phyloP scores from a whole-genome alignment of 2,329 filamentous ascomycete genomes.

The Sporothrix inflata region DNA sequence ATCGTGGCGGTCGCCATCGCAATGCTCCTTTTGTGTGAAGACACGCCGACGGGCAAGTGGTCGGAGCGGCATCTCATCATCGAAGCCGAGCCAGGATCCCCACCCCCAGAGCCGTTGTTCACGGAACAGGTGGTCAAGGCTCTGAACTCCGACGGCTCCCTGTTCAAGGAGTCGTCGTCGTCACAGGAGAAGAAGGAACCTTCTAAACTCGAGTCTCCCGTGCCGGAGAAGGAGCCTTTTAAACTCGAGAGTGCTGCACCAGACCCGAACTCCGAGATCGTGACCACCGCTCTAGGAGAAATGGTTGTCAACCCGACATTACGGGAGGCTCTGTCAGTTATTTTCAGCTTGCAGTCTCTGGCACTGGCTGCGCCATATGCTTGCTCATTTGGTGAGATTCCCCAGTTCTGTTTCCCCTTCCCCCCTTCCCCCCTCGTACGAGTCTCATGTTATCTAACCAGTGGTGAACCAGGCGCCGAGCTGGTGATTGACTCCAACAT shows the following conservation, averaged over 20 bases:
- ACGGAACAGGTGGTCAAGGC: slow-evolving; percentile 44
- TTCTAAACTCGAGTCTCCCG: not conserved
- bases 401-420: not conserved
- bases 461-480: slow-evolving; percentile 56
- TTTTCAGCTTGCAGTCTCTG: not conserved
- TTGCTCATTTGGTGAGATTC: not conserved
- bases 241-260: too few species aligned
- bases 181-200: not conserved
- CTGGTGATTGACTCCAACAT: slow-evolving; percentile 65
- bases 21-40: slow-evolving; percentile 41
- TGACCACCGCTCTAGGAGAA: not conserved
- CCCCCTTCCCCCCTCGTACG: slow-evolving; percentile 58
- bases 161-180: not conserved
- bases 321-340: not conserved
- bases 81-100: slow-evolving; percentile 28
- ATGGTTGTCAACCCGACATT: not conserved
- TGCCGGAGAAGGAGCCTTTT: not conserved
- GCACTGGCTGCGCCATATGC: not conserved
- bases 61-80: slow-evolving; percentile 60
- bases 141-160: not conserved
- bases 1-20: not conserved
- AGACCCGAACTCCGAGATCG: not conserved
- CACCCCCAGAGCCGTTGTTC: slow-evolving; percentile 58
- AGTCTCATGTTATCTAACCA: slow-evolving; percentile 59
- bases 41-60: slow-evolving; percentile 84